Base-by-base conservation (phyloP, 306 rosid genomes). In the Astragalus glycyphyllos region DNA sequence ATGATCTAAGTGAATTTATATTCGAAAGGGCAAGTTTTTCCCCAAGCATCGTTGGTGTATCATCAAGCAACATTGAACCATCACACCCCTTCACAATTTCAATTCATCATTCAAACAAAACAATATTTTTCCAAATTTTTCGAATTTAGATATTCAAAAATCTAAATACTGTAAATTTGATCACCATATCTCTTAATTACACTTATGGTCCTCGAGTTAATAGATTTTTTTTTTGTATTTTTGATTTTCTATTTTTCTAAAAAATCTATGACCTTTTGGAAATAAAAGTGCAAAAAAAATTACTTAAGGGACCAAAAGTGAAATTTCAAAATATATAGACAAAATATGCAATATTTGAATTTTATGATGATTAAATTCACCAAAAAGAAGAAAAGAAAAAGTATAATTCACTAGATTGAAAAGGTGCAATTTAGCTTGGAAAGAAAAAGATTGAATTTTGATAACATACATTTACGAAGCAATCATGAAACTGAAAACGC, bases 401-500 rank as follows among this genome's bases (percentile, higher is more conserved):
- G 7, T 23, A 6, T 17, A 44, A 38, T 29, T 4, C 7, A 26
- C 40, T 4, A 15, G 6, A 47, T 10, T 17, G 16, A 38, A 7
- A 56, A 31, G 2, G 4, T 3, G 10, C 0, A 3, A 17, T 2
- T 5, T 2, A 26, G 31, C 31, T 1, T 26, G 3, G 31, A 26
- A 26, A 26, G 3, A 2, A 26, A 13, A 62, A 45, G 10, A 42
- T 40, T 26, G 35, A 53, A 56, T 31, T 69, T 51, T 49, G 42
- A 55, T 9, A 32, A 56, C 79, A 48, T 71, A 91, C 97, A 58
- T 84, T 84, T 15, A 94, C 96, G 15, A 94, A 81, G 89, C 98
- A 94, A 46, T 90, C 98, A 32, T 94, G 95, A 60, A 89, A 94
- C 47, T 94, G 95, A 65, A 94, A 77, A 14, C 97, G 87, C 98